These are phyloP conservation scores for Rhytidiadelphus loreus DNA, from an alignment of 225 moss, liverwort and hornwort genomes.

Conservation along the genomic window DNA sequence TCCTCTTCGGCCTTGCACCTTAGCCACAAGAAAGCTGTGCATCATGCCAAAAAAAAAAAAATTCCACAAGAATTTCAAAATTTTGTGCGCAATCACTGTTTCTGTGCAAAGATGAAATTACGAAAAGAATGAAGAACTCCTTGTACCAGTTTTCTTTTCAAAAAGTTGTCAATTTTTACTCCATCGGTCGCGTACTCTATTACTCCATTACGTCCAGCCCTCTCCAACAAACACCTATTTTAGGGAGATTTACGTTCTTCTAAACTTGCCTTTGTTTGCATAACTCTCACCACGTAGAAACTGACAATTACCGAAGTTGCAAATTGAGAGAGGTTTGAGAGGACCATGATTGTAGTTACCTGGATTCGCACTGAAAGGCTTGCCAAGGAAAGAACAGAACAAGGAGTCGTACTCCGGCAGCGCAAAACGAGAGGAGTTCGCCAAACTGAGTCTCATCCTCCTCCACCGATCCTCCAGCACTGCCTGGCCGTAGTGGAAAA, in stretches of 20 bases:
- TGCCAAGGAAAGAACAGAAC: slow-evolving; percentile 20
- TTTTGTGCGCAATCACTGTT: no score
- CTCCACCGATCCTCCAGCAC: slow-evolving; percentile 40
- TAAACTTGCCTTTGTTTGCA: background rate
- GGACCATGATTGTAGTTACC: background rate
- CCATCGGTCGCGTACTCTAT: background rate
- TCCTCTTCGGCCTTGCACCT: slow-evolving; percentile 35
- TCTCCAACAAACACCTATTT: background rate
- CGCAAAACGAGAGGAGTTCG: slow-evolving; percentile 3
- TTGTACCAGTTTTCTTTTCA: background rate
- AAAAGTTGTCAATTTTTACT: background rate
- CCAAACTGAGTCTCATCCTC: slow-evolving; percentile 2
- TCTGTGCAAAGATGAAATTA: no score
- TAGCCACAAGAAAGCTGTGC: slow-evolving; percentile 44
- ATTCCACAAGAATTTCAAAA: background rate
- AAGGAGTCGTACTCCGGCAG: slow-evolving; percentile 10
- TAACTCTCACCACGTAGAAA: background rate
- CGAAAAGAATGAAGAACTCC: no score
- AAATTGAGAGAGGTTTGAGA: background rate
- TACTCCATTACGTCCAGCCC: background rate
- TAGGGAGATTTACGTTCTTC: background rate
- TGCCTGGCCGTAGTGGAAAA: slow-evolving; percentile 34
- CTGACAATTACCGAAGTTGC: background rate
- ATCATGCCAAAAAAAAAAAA: background rate
- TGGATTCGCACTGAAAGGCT: slow-evolving; percentile 25